These are phyloP conservation scores for Tardiomyces depauwii DNA, from an alignment of 1,139 yeast species.

Conservation along the genomic window DNA sequence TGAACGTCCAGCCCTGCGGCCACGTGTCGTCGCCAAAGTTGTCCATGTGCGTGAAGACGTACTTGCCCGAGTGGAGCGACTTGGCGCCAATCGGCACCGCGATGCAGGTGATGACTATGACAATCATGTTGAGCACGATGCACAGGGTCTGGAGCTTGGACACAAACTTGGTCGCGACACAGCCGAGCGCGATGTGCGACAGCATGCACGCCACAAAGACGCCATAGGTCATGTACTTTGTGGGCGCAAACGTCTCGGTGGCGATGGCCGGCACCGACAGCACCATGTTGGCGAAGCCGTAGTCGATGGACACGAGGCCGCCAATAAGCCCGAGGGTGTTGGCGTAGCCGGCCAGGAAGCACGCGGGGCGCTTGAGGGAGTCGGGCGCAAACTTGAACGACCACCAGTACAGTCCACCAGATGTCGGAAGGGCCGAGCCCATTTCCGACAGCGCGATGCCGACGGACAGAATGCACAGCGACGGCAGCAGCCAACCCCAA, in stretches of 20 bases:
- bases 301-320: slow-evolving; percentile 46
- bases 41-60: slow-evolving; percentile 45
- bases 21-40: slow-evolving; percentile 45
- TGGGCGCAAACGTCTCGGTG: slow-evolving; percentile 36
- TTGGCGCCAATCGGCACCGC: slow-evolving; percentile 44
- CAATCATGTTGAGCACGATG: slow-evolving; percentile 43
- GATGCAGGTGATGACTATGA: slow-evolving; percentile 49
- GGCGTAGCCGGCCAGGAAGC: slow-evolving; percentile 49
- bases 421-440: slow-evolving; percentile 57
- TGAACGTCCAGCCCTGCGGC: slow-evolving; percentile 55
- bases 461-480: slow-evolving; percentile 36
- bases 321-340: slow-evolving; percentile 48
- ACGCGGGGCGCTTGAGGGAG: slow-evolving; percentile 31
- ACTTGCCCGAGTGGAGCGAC: slow-evolving; percentile 20
- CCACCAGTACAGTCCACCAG: slow-evolving; percentile 55
- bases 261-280: slow-evolving; percentile 40
- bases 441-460: slow-evolving; percentile 51
- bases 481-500: slow-evolving; percentile 56
- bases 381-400: slow-evolving; percentile 45
- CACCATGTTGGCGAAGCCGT: slow-evolving; percentile 46
- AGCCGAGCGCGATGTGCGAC: slow-evolving; percentile 36
- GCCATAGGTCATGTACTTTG: slow-evolving; percentile 40
- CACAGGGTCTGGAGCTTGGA: slow-evolving; percentile 52
- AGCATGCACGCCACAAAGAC: slow-evolving; percentile 43
- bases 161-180: slow-evolving; percentile 39